A percentile compares a stretch with the other conserved stretches of the same genome.
Evolutionary conservation across 495 filamentous ascomycete genomes (phyloP).

Genomic region (Melanomma pulvis-pyrius): DNA sequence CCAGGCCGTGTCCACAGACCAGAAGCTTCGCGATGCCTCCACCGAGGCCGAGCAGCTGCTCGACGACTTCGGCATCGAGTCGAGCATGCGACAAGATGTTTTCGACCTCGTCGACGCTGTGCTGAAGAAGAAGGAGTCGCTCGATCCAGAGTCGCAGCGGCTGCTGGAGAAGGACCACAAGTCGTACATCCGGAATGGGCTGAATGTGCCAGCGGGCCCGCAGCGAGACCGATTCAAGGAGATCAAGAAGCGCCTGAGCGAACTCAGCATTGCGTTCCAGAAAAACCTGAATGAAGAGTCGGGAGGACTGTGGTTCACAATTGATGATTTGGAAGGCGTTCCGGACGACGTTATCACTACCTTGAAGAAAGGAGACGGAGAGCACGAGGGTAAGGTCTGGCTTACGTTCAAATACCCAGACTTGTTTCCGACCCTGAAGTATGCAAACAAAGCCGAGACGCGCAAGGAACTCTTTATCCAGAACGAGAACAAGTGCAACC

Average conservation of each 20-base stretch:
- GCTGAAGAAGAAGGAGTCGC: constrained; percentile 59
- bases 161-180: constrained; percentile 72
- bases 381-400: constrained; percentile 64
- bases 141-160: constrained; percentile 65
- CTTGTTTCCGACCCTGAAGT: constrained; percentile 67
- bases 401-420: constrained; percentile 74
- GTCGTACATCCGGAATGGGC: constrained; percentile 64
- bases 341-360: constrained; percentile 62
- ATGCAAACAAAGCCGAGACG: constrained; percentile 59
- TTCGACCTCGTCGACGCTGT: constrained; percentile 65
- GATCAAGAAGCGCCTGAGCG: constrained; percentile 70
- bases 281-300: constrained; percentile 72
- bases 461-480: constrained; percentile 60
- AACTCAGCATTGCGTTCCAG: constrained; percentile 67
- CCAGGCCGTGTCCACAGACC: constrained; percentile 49
- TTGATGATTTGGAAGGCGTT: constrained; percentile 63
- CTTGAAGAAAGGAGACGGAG: constrained; percentile 48
- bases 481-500: constrained; percentile 81
- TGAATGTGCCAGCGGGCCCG: constrained; percentile 63
- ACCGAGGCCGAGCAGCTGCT: constrained; percentile 69
- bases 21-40: constrained; percentile 59
- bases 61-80: constrained; percentile 68
- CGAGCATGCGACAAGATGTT: constrained; percentile 69
- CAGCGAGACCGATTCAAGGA: constrained; percentile 69
- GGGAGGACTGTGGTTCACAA: constrained; percentile 67